Evolutionary conservation across 2,329 filamentous ascomycete genomes (phyloP), one percentile per base, ranked within the genome.

Genomic region (Phialocephala subalpina): DNA sequence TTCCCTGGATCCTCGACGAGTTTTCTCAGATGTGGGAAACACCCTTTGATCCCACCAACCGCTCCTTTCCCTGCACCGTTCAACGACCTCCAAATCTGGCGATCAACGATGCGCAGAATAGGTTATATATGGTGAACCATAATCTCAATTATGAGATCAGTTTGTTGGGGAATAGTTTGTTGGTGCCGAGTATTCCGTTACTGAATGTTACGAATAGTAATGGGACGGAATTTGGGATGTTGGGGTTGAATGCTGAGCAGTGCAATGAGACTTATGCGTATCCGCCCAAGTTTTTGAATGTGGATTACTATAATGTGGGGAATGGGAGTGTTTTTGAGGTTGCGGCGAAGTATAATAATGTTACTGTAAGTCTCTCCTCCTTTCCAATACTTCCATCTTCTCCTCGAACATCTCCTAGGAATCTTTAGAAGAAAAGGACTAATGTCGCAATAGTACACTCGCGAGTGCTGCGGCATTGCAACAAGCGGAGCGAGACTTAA

Each of bases 11-110:
- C 49, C 83, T 97, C 47, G 92, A 97, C 77, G 85, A 97, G 78
- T 97, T 97, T 81, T 87, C 86, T 6, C 92, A 97, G 75, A 86
- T 97, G 80, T 97, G 92, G 92, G 93, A 97, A 80, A 95, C 94
- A 0, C 92, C 92, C 0, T 97, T 97, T 76, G 76, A 76, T 73
- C 80, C 88, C 2, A 75, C 78, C 18, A 77, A 88, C 75, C 80
- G 80, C 58, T 77, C 78, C 0, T 97, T 97, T 77, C 93, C 94
- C 0, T 97, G 94, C 80, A 89, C 82, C 0, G 83, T 90, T 42
- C 87, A 97, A 75, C 89, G 94, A 0, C 94, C 94, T 0, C 92
- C 92, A 0, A 81, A 86, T 52, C 80, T 97, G 64, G 73, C 80
- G 2, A 74, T 77, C 0, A 79, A 83, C 1, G 82, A 86, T 8